Evolutionary conservation across 495 filamentous ascomycete species (phyloP).

Genomic region (Xeromyces bisporus): DNA sequence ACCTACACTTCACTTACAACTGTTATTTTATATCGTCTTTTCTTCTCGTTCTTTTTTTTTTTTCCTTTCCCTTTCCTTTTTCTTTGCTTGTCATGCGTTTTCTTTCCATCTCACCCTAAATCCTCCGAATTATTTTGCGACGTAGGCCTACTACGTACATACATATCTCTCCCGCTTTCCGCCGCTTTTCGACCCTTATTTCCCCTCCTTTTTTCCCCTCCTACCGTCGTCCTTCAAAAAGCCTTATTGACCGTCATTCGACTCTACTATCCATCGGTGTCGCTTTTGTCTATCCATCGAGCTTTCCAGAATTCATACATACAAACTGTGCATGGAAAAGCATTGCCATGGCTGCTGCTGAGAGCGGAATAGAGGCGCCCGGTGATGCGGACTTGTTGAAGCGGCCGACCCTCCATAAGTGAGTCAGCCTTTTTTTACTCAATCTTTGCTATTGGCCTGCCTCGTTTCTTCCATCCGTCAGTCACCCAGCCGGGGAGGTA

Average conservation of each 20-base stretch:
- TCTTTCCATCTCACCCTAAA: no score
- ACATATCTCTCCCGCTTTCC: slow-evolving; percentile 2
- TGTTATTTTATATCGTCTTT: no score
- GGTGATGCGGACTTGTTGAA: slow-evolving; percentile 36
- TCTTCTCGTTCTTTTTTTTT: no score
- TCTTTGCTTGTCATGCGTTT: no score
- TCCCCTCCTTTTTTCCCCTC: slow-evolving; percentile 1
- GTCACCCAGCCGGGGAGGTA: no score
- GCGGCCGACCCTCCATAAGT: slow-evolving; percentile 33
- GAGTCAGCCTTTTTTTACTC: slow-evolving; percentile 12
- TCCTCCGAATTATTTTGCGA: no score
- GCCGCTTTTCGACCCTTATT: slow-evolving; percentile 2
- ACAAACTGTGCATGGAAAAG: slow-evolving; percentile 31
- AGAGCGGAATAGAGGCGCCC: slow-evolving; percentile 32
- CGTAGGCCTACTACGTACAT: background rate
- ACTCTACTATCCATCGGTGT: background rate
- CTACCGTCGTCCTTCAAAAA: background rate
- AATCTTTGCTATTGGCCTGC: slow-evolving; percentile 2
- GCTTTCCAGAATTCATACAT: no score
- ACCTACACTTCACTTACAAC: no score
- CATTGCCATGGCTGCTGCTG: slow-evolving; percentile 30
- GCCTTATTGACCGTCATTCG: background rate
- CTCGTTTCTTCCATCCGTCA: no score
- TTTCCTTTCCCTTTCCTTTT: no score
- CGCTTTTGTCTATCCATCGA: no score